A percentile compares a stretch with the other conserved stretches of the same genome.
These are phyloP conservation scores for Sporobolomyces pararoseus DNA, from an alignment of 768 basidiomycete species.

Conservation along the genomic window DNA sequence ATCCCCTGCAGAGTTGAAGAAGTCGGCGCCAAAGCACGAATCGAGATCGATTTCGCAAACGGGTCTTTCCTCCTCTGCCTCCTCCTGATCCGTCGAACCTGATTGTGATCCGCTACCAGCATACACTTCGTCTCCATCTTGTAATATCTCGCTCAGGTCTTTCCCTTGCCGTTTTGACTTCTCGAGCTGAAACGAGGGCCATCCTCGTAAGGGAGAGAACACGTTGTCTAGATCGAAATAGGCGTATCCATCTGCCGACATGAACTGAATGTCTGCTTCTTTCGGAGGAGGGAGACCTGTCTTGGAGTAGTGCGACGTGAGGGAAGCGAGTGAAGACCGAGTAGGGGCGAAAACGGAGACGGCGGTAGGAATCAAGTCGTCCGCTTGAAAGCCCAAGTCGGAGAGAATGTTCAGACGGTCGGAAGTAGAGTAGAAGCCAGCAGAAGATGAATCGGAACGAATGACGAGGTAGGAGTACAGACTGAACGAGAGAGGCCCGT, in stretches of 20 bases:
- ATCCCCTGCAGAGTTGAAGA: slow-evolving; percentile 4
- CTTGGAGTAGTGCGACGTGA: rapidly evolving
- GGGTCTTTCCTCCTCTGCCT: background rate
- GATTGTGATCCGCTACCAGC: too few species aligned
- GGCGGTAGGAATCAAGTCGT: background rate
- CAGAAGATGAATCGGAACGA: slow-evolving; percentile 8
- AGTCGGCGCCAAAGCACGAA: slow-evolving; percentile 43
- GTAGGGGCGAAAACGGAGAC: background rate
- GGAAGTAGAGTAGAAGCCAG: slow-evolving; percentile 17
- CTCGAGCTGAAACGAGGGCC: too few species aligned
- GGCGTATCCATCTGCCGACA: slow-evolving; percentile 50
- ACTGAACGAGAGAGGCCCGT: background rate
- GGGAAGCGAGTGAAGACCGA: background rate
- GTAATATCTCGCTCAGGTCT: too few species aligned
- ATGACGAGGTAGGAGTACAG: slow-evolving; percentile 38
- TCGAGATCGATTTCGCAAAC: slow-evolving; percentile 43
- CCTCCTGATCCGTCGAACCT: slow-evolving; percentile 1
- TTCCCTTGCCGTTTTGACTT: background rate
- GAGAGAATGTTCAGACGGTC: slow-evolving; percentile 33
- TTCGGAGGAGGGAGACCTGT: slow-evolving; percentile 33
- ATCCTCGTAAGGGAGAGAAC: too few species aligned
- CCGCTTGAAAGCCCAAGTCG: too few species aligned
- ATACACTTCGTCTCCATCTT: too few species aligned
- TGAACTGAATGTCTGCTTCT: slow-evolving; percentile 18
- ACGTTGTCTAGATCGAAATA: slow-evolving; percentile 42